Percentiles rank a stretch among this genome's conserved stretches.
Conservation (phyloP, 2,329 filamentous ascomycete species). For the Xylaria sp. region DNA sequence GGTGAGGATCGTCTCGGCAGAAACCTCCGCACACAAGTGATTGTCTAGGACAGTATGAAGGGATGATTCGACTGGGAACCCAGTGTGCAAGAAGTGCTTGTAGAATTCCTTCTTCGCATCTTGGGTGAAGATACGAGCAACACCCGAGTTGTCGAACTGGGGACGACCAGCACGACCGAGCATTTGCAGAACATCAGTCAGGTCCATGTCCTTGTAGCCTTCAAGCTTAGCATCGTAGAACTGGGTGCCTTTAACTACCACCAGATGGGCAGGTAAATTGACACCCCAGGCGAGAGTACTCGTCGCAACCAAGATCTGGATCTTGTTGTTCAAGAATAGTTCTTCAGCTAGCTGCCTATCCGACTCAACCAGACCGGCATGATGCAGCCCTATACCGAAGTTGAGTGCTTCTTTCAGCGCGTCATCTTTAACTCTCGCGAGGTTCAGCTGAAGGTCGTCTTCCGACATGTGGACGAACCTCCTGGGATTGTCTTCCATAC, state of each 20-base stretch:
- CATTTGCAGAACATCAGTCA: slow-evolving; percentile 98
- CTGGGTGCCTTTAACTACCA: slow-evolving; percentile 96
- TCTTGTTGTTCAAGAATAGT: slow-evolving; percentile 94
- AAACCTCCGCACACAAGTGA: slow-evolving; percentile 91
- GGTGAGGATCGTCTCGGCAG: slow-evolving; percentile 83
- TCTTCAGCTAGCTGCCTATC: slow-evolving; percentile 90
- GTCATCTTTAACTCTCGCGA: slow-evolving; percentile 88
- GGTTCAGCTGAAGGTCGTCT: slow-evolving; percentile 82
- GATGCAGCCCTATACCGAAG: slow-evolving; percentile 95
- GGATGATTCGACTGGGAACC: slow-evolving; percentile 94
- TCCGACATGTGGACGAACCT: slow-evolving; percentile 92
- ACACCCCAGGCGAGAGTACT: slow-evolving; percentile 98
- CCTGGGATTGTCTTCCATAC: slow-evolving; percentile 96
- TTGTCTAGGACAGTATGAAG: slow-evolving; percentile 95
- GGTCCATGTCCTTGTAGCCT: slow-evolving; percentile 97
- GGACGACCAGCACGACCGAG: slow-evolving; percentile 89
- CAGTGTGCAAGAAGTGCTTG: slow-evolving; percentile 97
- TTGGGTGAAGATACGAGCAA: slow-evolving; percentile 95
- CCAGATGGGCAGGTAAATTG: slow-evolving; percentile 91
- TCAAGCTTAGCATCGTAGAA: slow-evolving; percentile 98
- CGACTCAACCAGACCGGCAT: slow-evolving; percentile 92
- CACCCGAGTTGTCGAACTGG: slow-evolving; percentile 93
- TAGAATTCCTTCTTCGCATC: slow-evolving; percentile 98
- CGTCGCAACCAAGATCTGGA: slow-evolving; percentile 92
- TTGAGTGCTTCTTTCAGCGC: slow-evolving; percentile 88